A percentile compares a stretch with the other conserved stretches of the same genome.
Conservation (phyloP, 2,329 filamentous ascomycete genomes). For the Orbilia blumenaviensis region DNA sequence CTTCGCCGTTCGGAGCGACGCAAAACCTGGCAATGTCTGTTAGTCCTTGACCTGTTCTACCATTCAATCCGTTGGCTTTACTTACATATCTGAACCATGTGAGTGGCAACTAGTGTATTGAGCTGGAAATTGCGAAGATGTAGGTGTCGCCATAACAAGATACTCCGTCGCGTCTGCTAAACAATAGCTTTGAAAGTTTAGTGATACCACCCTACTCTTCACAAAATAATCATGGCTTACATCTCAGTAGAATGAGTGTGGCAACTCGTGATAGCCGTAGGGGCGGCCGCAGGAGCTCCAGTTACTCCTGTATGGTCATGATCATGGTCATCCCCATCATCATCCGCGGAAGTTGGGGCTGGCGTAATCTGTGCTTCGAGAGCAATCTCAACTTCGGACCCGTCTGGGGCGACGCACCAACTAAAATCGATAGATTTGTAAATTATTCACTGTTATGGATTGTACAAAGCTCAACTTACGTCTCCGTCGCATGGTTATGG, state of each 20-base stretch:
- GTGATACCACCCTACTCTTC: not conserved
- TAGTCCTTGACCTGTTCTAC: constrained; percentile 27
- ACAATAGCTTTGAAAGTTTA: constrained; percentile 62
- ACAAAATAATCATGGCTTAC: not conserved
- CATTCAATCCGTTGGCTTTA: constrained; percentile 26
- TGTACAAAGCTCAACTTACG: constrained; percentile 51
- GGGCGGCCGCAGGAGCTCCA: constrained; percentile 4
- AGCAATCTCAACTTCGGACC: constrained; percentile 61
- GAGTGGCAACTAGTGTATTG: constrained; percentile 66
- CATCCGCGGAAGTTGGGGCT: not conserved
- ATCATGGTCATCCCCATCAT: constrained; percentile 14
- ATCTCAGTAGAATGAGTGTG: constrained; percentile 42
- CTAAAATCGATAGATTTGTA: constrained; percentile 54
- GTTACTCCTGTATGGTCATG: constrained; percentile 14
- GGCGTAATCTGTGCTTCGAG: constrained; percentile 34
- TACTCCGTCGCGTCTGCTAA: constrained; percentile 61
- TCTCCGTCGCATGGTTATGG: constrained; percentile 69
- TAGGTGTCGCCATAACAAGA: constrained; percentile 58
- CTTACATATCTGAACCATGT: constrained; percentile 69
- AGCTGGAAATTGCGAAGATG: constrained; percentile 57
- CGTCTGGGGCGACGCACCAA: constrained; percentile 60
- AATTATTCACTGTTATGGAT: not conserved
- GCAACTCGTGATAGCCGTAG: constrained; percentile 25
- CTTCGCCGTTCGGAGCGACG: constrained; percentile 68
- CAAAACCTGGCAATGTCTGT: constrained; percentile 67